A percentile compares a stretch with the other conserved stretches of the same genome.
Evolutionary conservation across 805 yeast genomes (phyloP).

Genomic region (Saturnispora zaruensis): DNA sequence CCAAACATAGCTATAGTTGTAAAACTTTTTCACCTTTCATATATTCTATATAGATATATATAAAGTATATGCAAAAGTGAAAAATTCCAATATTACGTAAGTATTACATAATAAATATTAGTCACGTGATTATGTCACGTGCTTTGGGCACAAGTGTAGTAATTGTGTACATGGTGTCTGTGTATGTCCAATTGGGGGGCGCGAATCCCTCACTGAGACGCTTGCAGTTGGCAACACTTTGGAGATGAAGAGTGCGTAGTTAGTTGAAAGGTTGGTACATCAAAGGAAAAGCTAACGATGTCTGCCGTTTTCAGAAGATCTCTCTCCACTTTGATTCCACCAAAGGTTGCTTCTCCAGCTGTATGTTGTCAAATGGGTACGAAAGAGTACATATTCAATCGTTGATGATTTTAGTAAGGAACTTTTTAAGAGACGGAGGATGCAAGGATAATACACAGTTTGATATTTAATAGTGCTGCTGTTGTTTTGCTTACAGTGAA

Average conservation of each 20-base stretch:
- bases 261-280: too few relatives aligned
- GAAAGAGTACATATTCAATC: too few relatives aligned
- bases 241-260: background rate
- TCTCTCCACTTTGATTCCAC: conserved; percentile 93
- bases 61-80: too few relatives aligned
- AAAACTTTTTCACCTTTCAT: background rate
- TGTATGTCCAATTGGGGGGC: conserved; percentile 8
- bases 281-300: conserved; percentile 34
- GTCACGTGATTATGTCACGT: background rate
- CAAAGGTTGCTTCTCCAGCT: conserved; percentile 94
- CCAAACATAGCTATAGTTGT: background rate
- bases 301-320: conserved; percentile 86
- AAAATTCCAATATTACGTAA: background rate
- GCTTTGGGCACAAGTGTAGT: background rate
- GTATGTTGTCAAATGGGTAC: conserved; percentile 37
- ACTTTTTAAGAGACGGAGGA: too few relatives aligned
- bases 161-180: background rate
- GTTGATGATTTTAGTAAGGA: too few relatives aligned
- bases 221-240: conserved; percentile 1
- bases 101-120: background rate
- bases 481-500: too few relatives aligned
- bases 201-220: conserved; percentile 1
- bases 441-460: too few relatives aligned
- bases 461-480: too few relatives aligned
- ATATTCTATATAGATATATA: background rate